A percentile compares a stretch with the other conserved stretches of the same genome.
Evolutionary conservation across 2,329 filamentous ascomycete genomes (phyloP).

Genomic region (Gnomoniopsis smithogilvyi): DNA sequence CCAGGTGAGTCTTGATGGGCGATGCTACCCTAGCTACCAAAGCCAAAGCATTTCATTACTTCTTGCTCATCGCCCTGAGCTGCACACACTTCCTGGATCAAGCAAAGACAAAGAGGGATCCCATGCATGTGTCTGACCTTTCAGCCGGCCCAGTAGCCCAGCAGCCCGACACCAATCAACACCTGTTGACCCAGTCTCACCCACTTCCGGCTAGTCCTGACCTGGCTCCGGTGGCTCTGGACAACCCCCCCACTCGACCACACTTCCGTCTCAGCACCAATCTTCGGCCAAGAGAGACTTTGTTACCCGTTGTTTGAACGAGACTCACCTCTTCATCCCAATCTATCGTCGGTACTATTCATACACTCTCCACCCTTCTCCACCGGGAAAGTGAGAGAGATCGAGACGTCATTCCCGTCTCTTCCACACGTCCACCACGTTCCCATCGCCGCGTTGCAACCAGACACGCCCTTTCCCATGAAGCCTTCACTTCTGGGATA

Average conservation of each 20-base stretch:
- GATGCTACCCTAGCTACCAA: neutral
- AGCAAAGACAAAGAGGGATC: neutral
- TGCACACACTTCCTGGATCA: neutral
- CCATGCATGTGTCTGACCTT: neutral
- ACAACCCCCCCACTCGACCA: neutral
- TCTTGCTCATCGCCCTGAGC: neutral
- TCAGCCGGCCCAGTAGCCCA: neutral
- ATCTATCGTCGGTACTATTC: neutral
- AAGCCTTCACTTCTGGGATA: conserved; percentile 15
- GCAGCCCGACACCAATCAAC: neutral
- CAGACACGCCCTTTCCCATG: conserved; percentile 13
- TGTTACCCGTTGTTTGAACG: neutral
- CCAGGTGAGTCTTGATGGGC: neutral
- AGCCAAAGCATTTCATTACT: neutral
- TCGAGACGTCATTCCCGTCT: conserved; percentile 3
- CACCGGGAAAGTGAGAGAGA: conserved; percentile 1
- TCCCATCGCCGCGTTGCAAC: neutral
- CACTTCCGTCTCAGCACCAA: neutral
- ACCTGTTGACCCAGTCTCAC: neutral
- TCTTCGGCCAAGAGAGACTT: neutral
- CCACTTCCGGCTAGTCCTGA: neutral
- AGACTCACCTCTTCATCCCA: neutral
- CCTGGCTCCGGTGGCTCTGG: neutral
- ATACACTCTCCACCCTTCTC: neutral
- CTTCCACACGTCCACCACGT: neutral